These are phyloP conservation scores for Diplodia intermedia DNA, from an alignment of 2,329 filamentous ascomycete genomes.

Conservation along the genomic window DNA sequence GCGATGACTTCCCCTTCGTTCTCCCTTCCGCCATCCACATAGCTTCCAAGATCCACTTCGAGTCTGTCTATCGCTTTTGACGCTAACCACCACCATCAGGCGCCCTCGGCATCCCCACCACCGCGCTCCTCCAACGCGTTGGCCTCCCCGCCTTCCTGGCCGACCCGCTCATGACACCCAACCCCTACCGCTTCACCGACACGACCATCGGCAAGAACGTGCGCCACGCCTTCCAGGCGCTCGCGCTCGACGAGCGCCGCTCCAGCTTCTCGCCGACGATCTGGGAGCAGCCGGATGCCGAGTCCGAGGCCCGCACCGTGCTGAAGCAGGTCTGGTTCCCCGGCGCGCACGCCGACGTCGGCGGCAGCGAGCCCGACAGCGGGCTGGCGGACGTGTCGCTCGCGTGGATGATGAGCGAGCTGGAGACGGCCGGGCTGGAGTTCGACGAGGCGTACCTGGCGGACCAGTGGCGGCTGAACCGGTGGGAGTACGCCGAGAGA, in stretches of 20 bases:
- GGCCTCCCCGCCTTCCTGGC: constrained; percentile 47
- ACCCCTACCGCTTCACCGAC: constrained; percentile 48
- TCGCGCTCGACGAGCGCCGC: constrained; percentile 65
- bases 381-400: constrained; percentile 60
- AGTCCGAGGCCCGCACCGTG: background rate
- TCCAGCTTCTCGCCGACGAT: constrained; percentile 63
- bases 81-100: constrained; percentile 5
- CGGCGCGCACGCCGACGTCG: constrained; percentile 57
- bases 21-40: background rate
- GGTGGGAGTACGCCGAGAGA: constrained; percentile 9
- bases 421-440: constrained; percentile 54
- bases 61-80: background rate
- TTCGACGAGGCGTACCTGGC: constrained; percentile 55
- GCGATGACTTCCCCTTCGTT: background rate
- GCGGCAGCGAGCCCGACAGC: constrained; percentile 56
- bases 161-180: constrained; percentile 32
- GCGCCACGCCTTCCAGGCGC: constrained; percentile 65
- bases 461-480: background rate
- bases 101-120: constrained; percentile 54
- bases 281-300: constrained; percentile 54
- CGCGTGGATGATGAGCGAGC: constrained; percentile 65
- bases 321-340: constrained; percentile 58
- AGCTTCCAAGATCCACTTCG: background rate
- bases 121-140: constrained; percentile 43
- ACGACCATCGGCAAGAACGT: constrained; percentile 55